A percentile compares a stretch with the other conserved stretches of the same genome.
Evolutionary conservation across 306 rosid genomes (phyloP).

Genomic region (Cicer yamashitae): DNA sequence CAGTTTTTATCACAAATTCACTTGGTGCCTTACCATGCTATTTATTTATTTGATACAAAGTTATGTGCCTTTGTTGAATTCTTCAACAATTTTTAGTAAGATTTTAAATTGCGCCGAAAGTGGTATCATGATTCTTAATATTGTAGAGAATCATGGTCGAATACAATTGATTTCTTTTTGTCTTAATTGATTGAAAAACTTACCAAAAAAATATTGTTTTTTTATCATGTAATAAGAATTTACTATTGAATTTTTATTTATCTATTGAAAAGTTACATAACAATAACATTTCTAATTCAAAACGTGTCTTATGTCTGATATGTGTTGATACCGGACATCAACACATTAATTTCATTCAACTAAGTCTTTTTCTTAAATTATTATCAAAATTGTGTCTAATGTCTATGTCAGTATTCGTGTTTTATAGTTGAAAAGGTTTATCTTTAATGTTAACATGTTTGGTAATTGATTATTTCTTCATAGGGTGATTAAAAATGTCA

Average conservation of each 20-base stretch:
- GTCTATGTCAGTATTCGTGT: no score
- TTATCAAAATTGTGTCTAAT: no score
- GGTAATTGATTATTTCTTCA: conserved; percentile 2
- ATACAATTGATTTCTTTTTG: not conserved
- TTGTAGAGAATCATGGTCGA: not conserved
- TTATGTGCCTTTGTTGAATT: conserved; percentile 36
- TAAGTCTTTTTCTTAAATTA: no score
- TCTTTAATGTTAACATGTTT: not conserved
- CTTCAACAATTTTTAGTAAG: conserved; percentile 3
- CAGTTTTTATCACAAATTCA: not conserved
- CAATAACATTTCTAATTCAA: no score
- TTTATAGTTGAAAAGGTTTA: no score
- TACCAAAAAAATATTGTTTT: not conserved
- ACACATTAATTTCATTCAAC: no score
- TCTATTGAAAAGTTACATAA: not conserved
- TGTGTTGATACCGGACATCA: no score
- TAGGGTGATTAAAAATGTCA: conserved; percentile 75
- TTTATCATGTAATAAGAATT: not conserved
- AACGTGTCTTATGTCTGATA: no score
- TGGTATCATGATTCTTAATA: not conserved
- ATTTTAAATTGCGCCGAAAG: not conserved
- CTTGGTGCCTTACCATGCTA: not conserved
- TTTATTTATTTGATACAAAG: not conserved
- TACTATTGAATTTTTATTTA: conserved; percentile 6
- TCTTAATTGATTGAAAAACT: conserved; percentile 25